Evolutionary conservation across 345 rosid species (phyloP), one percentile per base, ranked within the genome.

Genomic region (Eucalyptus erythrocorys): DNA sequence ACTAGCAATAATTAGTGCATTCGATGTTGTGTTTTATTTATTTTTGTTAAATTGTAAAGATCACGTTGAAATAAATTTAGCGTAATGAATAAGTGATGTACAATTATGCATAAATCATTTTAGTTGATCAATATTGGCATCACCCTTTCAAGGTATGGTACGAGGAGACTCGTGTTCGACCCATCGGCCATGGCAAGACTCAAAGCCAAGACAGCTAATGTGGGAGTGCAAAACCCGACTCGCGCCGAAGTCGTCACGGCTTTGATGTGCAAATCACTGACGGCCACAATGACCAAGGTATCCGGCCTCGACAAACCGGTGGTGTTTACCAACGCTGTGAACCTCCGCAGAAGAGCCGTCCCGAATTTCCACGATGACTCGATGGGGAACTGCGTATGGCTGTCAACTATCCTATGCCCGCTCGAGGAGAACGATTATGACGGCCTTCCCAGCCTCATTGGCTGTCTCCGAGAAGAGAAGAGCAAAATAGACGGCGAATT

Each of bases 231-330:
- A 10, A 43, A 87, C 53, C 91, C 90, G 8, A 90, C 92, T 6
- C 88, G 89, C 5, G 61, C 87, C 1, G 93, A 91, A 61, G 91
- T 43, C 1, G 88, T 91, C n/a, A 59, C 87, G 21, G 88, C 90
- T 22, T 87, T 91, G 17, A 71, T 91, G 57, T 53, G 90, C 87
- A 90, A 87, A 42, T 68, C 88, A 30, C 30, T 87, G 53, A 89
- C 66, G 30, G 80, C 85, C 10, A 43, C 91, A 85, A 8, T 64
- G 76, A 15, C 37, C 76, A 64, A 64, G 76, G 76, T 64, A 7
- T 64, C 37, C 19, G 22, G 34, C 48, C 53, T 48, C 32, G n/a
- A 85, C 40, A 87, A 87, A 86, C 37, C 80, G 13, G 55, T 40
- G 32, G 11, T 26, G 51, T 48, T 32, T 8, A 2, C 21, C 50